phyloP scores from a whole-genome alignment of 805 yeast genomes.

The Nakazawaea molendinolei region DNA sequence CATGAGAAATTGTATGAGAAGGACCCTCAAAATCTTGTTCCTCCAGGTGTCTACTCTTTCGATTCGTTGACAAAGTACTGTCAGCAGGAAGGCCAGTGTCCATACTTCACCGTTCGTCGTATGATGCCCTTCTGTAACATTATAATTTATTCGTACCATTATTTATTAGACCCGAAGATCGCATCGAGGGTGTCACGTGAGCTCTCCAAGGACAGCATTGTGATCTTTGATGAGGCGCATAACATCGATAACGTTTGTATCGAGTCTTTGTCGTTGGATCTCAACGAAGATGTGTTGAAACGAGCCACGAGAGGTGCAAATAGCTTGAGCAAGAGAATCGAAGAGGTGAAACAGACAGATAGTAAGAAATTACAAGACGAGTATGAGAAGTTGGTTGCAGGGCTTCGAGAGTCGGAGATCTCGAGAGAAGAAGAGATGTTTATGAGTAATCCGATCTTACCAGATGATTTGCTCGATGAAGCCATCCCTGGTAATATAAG shows the following conservation, averaged over 20 bases:
- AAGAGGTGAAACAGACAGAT: slow-evolving; percentile 76
- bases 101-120: slow-evolving; percentile 95
- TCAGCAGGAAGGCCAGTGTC: slow-evolving; percentile 76
- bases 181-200: slow-evolving; percentile 93
- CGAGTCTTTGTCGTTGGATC: slow-evolving; percentile 85
- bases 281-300: slow-evolving; percentile 84
- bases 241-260: slow-evolving; percentile 98
- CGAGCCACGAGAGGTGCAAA: slow-evolving; percentile 85
- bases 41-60: slow-evolving; percentile 92
- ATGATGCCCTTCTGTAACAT: slow-evolving; percentile 94
- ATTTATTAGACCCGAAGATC: slow-evolving; percentile 92
- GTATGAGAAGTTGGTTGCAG: slow-evolving; percentile 85
- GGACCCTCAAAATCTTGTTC: slow-evolving; percentile 85
- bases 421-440: slow-evolving; percentile 58
- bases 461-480: slow-evolving; percentile 79
- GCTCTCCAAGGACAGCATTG: slow-evolving; percentile 84
- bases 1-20: slow-evolving; percentile 85
- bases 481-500: slow-evolving; percentile 97
- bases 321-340: slow-evolving; percentile 73
- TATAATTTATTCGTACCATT: slow-evolving; percentile 94
- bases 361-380: slow-evolving; percentile 82
- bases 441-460: slow-evolving; percentile 82
- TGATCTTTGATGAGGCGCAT: slow-evolving; percentile 98
- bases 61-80: slow-evolving; percentile 78
- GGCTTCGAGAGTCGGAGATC: slow-evolving; percentile 76